Evolutionary conservation across 345 rosid species (phyloP), one percentile per base, ranked within the genome.

Genomic region (Viola odorata): DNA sequence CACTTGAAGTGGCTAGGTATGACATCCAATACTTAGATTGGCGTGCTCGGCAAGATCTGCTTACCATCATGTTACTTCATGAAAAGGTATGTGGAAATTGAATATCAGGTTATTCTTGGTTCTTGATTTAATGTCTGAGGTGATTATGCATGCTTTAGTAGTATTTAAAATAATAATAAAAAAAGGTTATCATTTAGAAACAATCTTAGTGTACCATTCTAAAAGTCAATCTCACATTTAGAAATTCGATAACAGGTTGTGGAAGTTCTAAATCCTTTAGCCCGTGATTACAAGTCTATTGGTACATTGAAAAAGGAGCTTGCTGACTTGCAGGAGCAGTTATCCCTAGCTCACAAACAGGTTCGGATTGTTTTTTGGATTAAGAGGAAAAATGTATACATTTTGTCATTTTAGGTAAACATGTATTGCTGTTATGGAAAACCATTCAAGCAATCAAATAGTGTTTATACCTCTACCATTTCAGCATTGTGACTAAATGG

Each of bases 11-110:
- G 50, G 97, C 96, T 45, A 83, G 96, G 69, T 92, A 68, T 58
- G 99, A 92, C 71, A 87, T 92, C 74, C 96, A 87, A 61, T 92
- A 92, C 56, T 70, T 89, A 12, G 97, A 92, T 69, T 92, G 99
- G 99, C 84, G 89, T 62, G 99, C 99, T 60, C 85, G 99, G 37
- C 99, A 87, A 80, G 99, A 94, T 81, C 79, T 94, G 13, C 96
- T 89, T 42, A 81, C 87, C 55, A 94, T 94, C 68, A 86, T 94
- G 97, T 73, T 87, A 23, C 90, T 94, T 50, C 99, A 89, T 64
- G 99, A 94, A 41, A 94, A 94, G 99, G 96, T 92, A 48, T 72
- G 23, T 12, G 17, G 12, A 51, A 52, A 12, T 37, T 37, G 17
- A 0, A 8, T 14, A 0, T 42, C 0, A 17, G 14, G 32, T 23